Evolutionary conservation across 164 flowering plant species (phyloP), one percentile per base, ranked within the genome.

Genomic region (Magnolia changhungtana): DNA sequence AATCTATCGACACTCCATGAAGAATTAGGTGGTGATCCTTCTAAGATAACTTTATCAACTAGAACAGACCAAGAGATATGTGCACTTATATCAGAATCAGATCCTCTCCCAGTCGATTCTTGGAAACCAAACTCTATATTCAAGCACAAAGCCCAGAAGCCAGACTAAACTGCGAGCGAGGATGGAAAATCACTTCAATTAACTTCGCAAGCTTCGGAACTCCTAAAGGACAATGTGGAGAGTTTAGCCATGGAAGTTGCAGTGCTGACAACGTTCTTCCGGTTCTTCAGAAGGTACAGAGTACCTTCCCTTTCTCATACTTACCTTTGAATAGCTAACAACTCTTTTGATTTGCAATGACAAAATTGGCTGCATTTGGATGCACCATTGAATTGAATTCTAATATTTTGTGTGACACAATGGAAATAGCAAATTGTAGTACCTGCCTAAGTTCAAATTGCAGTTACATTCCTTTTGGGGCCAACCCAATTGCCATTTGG

Each of bases 11-110:
- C 88, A 24, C 78, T 89, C 55, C 88, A 78, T 75, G 94, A 90
- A 76, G 94, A 89, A 77, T 75, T 87, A n/a, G 89, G 92, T 0
- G 94, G 94, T 31, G 90, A 90, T 78, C 93, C 92, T 20, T 79
- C 86, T 70, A 86, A 81, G 73, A 89, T 89, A 55, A 79, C 87
- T 61, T 19, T 90, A 71, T n/a, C 31, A 3, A 78, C 83, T 29
- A 78, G 78, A 67, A 85, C 77, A 9, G 84, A 86, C 37, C 87
- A 83, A 78, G 80, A 67, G 72, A 77, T 89, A 29, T 90, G 94
- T 72, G 80, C 84, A 14, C 77, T 74, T 75, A 80, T 87, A 50
- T 85, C 88, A 21, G 89, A 89, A 75, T 76, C 75, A 10, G 88
- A 90, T 80, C 90, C 84, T 68, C 84, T 86, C 49, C 86, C 86